Conservation (phyloP, 768 basidiomycete species). For the Lactarius vividus region DNA sequence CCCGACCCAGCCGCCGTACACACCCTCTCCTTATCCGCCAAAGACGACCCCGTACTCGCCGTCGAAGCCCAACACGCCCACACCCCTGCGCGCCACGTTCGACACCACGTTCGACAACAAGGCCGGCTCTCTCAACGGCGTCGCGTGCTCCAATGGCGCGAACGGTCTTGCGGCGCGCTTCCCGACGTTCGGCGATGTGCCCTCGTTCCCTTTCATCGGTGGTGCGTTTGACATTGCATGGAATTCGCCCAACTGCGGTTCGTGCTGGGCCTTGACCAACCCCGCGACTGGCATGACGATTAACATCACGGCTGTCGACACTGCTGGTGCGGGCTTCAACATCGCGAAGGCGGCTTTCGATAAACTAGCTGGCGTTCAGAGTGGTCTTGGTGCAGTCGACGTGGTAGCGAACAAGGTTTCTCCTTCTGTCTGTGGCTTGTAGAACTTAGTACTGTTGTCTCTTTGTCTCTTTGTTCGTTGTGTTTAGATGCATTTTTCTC, state of each 20-base stretch:
- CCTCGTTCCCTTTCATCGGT: conserved; percentile 59
- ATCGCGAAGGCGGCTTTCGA: conserved; percentile 36
- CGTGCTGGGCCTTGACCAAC: conserved; percentile 59
- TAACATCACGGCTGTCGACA: conserved; percentile 53
- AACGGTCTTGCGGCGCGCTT: conserved; percentile 50
- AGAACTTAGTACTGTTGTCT: neutral
- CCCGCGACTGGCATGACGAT: conserved; percentile 40
- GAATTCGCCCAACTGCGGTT: conserved; percentile 53
- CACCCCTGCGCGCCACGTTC: conserved; percentile 33
- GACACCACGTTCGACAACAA: conserved; percentile 51
- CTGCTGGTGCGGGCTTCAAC: conserved; percentile 41
- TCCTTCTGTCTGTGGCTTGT: conserved; percentile 31
- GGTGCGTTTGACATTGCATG: conserved; percentile 51
- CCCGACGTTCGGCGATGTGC: conserved; percentile 50
- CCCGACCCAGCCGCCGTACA: neutral
- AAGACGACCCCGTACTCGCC: neutral
- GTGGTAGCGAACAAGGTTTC: conserved; percentile 33
- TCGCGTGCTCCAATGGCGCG: conserved; percentile 52
- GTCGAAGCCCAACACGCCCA: neutral
- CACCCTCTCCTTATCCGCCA: neutral
- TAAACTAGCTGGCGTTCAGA: conserved; percentile 32
- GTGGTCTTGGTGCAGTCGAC: conserved; percentile 29
- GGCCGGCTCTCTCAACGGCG: conserved; percentile 39
- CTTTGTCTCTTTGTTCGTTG: neutral
- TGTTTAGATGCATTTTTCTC: neutral